A percentile compares a stretch with the other conserved stretches of the same genome.
Conservation (phyloP, 2,329 filamentous ascomycete species). For the Diaporthe ampelina region DNA sequence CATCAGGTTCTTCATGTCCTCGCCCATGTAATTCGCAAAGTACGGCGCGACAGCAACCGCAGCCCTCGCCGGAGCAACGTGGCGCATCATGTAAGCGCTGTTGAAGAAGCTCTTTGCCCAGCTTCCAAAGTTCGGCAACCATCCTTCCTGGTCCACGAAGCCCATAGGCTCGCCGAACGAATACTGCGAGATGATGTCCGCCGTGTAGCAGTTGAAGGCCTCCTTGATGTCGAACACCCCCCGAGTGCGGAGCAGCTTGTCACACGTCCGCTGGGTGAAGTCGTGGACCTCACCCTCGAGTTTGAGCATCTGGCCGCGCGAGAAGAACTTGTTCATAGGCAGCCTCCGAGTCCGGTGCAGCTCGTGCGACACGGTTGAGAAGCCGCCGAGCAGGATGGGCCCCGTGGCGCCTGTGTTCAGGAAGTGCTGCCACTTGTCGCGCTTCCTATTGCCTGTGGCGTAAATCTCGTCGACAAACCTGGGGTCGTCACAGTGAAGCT, state of each 20-base stretch:
- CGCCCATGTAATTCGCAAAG: conserved; percentile 43
- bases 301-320: conserved; percentile 47
- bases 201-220: conserved; percentile 33
- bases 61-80: conserved; percentile 49
- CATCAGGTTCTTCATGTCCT: conserved; percentile 46
- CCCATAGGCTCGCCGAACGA: conserved; percentile 35
- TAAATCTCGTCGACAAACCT: conserved; percentile 49
- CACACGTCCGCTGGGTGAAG: conserved; percentile 47
- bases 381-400: conserved; percentile 38
- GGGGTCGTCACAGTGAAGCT: conserved; percentile 55
- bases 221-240: conserved; percentile 28
- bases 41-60: conserved; percentile 45
- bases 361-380: conserved; percentile 47
- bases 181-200: conserved; percentile 32
- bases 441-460: conserved; percentile 42
- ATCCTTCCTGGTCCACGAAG: conserved; percentile 32
- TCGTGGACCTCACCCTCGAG: conserved; percentile 50
- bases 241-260: conserved; percentile 45
- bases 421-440: conserved; percentile 41
- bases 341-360: conserved; percentile 47
- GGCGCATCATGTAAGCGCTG: conserved; percentile 44
- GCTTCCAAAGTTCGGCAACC: conserved; percentile 30
- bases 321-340: conserved; percentile 51
- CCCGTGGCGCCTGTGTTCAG: conserved; percentile 30
- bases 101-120: conserved; percentile 48